A percentile compares a stretch with the other conserved stretches of the same genome.
Conservation (phyloP, 345 rosid genomes). For the Camelina hispida region DNA sequence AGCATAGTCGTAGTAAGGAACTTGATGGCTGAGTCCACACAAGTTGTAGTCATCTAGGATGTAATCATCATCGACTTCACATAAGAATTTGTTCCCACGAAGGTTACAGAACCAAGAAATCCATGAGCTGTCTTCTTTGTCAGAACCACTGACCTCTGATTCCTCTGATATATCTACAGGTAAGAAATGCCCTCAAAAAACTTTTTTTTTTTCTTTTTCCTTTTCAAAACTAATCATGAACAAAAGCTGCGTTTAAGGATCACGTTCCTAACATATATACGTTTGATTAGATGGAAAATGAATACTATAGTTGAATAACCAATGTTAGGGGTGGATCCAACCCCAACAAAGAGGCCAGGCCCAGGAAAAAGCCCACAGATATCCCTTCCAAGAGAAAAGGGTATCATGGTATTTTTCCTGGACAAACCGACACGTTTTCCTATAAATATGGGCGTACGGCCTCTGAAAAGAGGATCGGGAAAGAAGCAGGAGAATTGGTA, state of each 20-base stretch:
- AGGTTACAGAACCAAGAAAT: constrained; percentile 88
- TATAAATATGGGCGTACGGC: no score
- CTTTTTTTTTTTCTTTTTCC: no score
- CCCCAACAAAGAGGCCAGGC: no score
- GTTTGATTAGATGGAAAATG: background rate
- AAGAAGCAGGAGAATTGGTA: no score
- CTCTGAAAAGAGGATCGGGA: no score
- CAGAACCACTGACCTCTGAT: constrained; percentile 89
- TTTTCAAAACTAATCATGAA: background rate
- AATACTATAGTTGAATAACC: background rate
- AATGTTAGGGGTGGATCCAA: no score
- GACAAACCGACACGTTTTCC: no score
- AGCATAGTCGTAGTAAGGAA: constrained; percentile 89
- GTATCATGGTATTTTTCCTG: no score
- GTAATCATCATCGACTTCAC: constrained; percentile 40
- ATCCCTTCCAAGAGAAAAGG: no score
- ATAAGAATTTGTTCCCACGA: constrained; percentile 80
- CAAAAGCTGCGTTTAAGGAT: no score
- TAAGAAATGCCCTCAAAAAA: constrained; percentile 12
- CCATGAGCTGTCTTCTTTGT: constrained; percentile 85
- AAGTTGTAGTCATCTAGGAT: constrained; percentile 91
- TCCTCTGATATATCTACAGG: constrained; percentile 62
- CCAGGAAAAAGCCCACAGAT: no score
- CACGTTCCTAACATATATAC: no score
- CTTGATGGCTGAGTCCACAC: constrained; percentile 86